These are phyloP conservation scores for Cordyceps cicadae DNA, from an alignment of 2,329 filamentous ascomycete species.

Conservation along the genomic window DNA sequence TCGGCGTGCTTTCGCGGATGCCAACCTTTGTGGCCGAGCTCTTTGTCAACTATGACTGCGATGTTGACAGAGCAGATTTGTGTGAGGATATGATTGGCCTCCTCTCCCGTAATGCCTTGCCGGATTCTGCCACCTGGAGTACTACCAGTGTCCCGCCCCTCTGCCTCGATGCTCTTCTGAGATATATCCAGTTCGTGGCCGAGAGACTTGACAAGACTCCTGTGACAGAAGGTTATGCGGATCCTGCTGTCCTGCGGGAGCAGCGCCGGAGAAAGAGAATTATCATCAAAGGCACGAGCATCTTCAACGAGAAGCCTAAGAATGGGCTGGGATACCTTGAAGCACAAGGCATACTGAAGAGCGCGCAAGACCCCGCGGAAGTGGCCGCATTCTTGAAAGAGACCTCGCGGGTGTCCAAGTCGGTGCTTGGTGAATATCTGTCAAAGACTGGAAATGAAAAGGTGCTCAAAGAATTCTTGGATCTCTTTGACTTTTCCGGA, in stretches of 20 bases:
- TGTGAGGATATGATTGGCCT: conserved; percentile 94
- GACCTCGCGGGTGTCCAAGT: conserved; percentile 83
- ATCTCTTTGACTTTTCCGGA: conserved; percentile 77
- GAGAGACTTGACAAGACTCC: conserved; percentile 72
- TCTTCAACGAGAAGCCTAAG: conserved; percentile 95
- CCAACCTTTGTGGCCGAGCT: conserved; percentile 91
- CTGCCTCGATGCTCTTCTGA: conserved; percentile 83
- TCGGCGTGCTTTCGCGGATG: conserved; percentile 85
- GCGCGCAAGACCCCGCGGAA: conserved; percentile 62
- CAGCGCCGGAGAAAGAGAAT: conserved; percentile 75
- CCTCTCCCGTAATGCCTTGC: conserved; percentile 86
- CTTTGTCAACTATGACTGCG: conserved; percentile 97
- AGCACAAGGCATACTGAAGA: conserved; percentile 75
- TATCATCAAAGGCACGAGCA: conserved; percentile 77
- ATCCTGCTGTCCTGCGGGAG: conserved; percentile 55
- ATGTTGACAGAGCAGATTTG: conserved; percentile 80
- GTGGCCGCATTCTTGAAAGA: conserved; percentile 83
- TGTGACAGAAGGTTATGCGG: conserved; percentile 55
- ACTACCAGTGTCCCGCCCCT: conserved; percentile 95
- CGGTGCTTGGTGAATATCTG: conserved; percentile 81
- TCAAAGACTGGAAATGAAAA: conserved; percentile 83
- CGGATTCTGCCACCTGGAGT: conserved; percentile 97
- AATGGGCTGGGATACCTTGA: conserved; percentile 78
- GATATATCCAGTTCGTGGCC: conserved; percentile 85
- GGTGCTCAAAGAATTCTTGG: conserved; percentile 77